phyloP scores from a whole-genome alignment of 495 filamentous ascomycete species.

The Physcia stellaris region DNA sequence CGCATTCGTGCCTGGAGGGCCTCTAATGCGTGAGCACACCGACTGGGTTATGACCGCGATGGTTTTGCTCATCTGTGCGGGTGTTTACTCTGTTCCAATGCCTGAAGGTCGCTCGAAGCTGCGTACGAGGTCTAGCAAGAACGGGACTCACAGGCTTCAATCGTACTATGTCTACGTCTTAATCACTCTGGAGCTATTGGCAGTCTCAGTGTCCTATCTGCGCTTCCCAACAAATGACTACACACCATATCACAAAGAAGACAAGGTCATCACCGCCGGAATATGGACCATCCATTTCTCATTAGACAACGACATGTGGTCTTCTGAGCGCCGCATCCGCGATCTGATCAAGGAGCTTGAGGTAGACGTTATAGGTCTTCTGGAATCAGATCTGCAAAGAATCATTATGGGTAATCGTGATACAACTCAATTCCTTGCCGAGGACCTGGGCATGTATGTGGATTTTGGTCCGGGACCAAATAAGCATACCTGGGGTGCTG shows the following conservation, averaged over 20 bases:
- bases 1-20: constrained; percentile 96
- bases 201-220: constrained; percentile 71
- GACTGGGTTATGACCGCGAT: constrained; percentile 84
- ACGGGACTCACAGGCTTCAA: constrained; percentile 39
- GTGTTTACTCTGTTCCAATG: constrained; percentile 58
- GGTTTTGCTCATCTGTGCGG: constrained; percentile 75
- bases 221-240: constrained; percentile 92
- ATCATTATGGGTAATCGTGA: constrained; percentile 99
- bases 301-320: constrained; percentile 99
- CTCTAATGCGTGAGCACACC: constrained; percentile 82
- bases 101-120: constrained; percentile 16
- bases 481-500: constrained; percentile 97
- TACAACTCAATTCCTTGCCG: constrained; percentile 86
- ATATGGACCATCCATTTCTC: constrained; percentile 99
- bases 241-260: constrained; percentile 72
- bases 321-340: constrained; percentile 84
- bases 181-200: constrained; percentile 58
- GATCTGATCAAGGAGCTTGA: constrained; percentile 87
- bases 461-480: constrained; percentile 96
- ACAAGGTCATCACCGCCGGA: constrained; percentile 77
- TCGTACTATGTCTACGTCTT: constrained; percentile 68
- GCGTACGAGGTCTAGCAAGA: constrained; percentile 17
- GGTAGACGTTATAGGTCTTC: constrained; percentile 83
- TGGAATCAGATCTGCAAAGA: constrained; percentile 88
- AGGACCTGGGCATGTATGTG: constrained; percentile 95